Evolutionary conservation across 164 flowering plant genomes (phyloP), one percentile per base, ranked within the genome.

Genomic region (Echeveria elegans): DNA sequence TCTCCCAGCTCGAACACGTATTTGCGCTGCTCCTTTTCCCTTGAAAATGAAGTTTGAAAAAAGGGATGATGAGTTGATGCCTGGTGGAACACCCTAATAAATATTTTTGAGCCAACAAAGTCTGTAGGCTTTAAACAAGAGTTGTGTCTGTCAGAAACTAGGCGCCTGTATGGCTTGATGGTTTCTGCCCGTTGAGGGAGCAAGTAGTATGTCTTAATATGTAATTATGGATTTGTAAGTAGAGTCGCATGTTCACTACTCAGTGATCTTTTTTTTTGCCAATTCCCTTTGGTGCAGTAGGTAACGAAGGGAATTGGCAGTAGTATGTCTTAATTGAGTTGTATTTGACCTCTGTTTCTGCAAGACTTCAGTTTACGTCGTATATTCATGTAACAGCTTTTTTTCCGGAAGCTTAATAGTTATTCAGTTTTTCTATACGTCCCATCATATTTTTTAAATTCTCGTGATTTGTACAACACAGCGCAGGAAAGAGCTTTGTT

Each of bases 401-500:
- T 40, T 43, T 38, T 38, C 6, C 3, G 29, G 24, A 23, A 21
- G 15, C 7, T 53, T 2, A 28, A 31, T 12, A 41, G 36, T 19
- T 31, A 34, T 37, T 67, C 36, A 1, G 19, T 31, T 1, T 47
- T 32, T 71, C 63, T 37, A 19, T 59, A 32, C 18, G 12, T 36
- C 30, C n/a, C 34, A 2, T 62, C 66, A 11, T 15, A 50, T 5
- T 14, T 68, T 67, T 48, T 24, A 59, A 67, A 52, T 38, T 53
- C 21, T 67, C 64, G 18, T 50, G 68, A 63, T 47, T 45, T 74
- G n/a, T 69, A 48, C 72, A 32, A 69, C 84, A 91, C 85, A 91
- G 99, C 81, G 99, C 97, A 52, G 99, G 99, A 52, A 91, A 91
- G 81, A 94, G 96, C 83, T 88, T 94, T 84, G 97, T 94, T 75